Conservation (phyloP, 2,329 filamentous ascomycete species). For the Cyanodermella asteris region DNA sequence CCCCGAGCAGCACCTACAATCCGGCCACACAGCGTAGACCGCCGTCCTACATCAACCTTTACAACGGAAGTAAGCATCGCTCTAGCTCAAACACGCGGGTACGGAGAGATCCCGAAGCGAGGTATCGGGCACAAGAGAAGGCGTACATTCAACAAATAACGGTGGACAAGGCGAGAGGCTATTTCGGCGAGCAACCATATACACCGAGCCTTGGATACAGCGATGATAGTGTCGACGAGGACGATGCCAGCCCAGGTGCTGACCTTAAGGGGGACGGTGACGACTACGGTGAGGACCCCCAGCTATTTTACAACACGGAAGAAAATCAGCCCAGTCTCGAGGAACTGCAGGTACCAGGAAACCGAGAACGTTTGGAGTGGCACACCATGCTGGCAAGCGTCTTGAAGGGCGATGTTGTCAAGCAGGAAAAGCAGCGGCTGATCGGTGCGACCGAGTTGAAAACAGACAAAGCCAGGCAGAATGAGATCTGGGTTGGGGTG, state of each 20-base stretch:
- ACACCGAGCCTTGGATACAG: slow-evolving; percentile 45
- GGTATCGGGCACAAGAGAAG: slow-evolving; percentile 70
- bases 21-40: slow-evolving; percentile 35
- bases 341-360: slow-evolving; percentile 70
- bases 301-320: slow-evolving; percentile 82
- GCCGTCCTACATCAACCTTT: slow-evolving; percentile 24
- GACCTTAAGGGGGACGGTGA: slow-evolving; percentile 67
- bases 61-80: slow-evolving; percentile 29
- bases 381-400: slow-evolving; percentile 95
- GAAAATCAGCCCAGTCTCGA: slow-evolving; percentile 73
- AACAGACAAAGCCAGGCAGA: slow-evolving; percentile 42
- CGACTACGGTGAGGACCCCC: slow-evolving; percentile 71
- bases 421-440: slow-evolving; percentile 89
- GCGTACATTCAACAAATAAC: slow-evolving; percentile 85
- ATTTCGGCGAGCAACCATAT: slow-evolving; percentile 47
- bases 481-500: slow-evolving; percentile 72
- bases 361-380: slow-evolving; percentile 84
- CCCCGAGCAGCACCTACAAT: slow-evolving; percentile 62
- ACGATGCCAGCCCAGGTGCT: slow-evolving; percentile 72
- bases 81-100: slow-evolving; percentile 34
- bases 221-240: slow-evolving; percentile 66
- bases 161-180: slow-evolving; percentile 53
- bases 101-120: slow-evolving; percentile 44
- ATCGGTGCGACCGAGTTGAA: slow-evolving; percentile 63
- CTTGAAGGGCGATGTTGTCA: slow-evolving; percentile 85